Percentiles rank a stretch among this genome's conserved stretches.
Evolutionary conservation across 139 green algal species (phyloP).

Genomic region (Coccomyxa sp.): DNA sequence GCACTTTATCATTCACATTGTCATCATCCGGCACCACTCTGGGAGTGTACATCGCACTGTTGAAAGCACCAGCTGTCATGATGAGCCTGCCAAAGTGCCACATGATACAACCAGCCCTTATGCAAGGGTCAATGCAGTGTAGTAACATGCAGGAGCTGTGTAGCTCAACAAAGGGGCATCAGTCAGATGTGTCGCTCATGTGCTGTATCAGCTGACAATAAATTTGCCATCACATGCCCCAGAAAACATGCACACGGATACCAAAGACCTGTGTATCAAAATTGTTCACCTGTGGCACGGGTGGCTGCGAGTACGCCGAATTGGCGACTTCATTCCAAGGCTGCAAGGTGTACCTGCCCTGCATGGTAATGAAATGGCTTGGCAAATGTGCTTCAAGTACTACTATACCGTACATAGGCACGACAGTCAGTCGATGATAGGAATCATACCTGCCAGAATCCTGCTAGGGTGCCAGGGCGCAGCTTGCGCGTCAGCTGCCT

Average conservation of each 20-base stretch:
- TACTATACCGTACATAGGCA: too few relatives aligned
- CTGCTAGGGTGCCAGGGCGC: not conserved
- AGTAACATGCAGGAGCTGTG: not conserved
- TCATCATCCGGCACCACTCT: not conserved
- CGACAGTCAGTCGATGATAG: not conserved
- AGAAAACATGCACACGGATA: not conserved
- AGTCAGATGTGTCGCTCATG: not conserved
- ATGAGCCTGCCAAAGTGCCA: too few relatives aligned
- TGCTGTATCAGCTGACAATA: not conserved
- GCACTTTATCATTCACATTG: too few relatives aligned
- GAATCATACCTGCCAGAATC: not conserved
- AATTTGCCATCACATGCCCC: not conserved
- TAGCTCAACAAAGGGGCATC: not conserved
- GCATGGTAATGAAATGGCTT: not conserved
- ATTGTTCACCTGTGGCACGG: not conserved
- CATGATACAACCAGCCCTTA: too few relatives aligned
- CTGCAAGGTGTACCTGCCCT: not conserved
- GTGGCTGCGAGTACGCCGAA: not conserved
- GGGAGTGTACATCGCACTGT: not conserved
- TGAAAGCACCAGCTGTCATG: too few relatives aligned
- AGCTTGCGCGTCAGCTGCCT: too few relatives aligned
- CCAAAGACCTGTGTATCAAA: not conserved
- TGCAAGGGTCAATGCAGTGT: not conserved
- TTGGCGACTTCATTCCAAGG: not conserved
- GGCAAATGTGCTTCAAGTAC: not conserved